phyloP scores from a whole-genome alignment of 2,329 filamentous ascomycete species.

The Diaporthe vaccinii region DNA sequence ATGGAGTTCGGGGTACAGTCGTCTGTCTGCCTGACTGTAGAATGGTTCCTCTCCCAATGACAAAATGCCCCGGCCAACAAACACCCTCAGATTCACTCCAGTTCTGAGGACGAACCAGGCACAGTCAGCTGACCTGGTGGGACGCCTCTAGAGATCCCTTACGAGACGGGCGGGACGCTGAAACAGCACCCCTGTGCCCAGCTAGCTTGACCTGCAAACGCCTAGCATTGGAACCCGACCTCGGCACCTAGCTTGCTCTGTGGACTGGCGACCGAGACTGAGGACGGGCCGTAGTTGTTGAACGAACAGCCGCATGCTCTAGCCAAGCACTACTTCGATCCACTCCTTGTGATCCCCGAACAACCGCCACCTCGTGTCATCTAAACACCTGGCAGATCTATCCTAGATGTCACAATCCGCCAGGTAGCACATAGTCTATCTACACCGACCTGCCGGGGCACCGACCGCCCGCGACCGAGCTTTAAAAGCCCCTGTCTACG shows the following conservation, averaged over 20 bases:
- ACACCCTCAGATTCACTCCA: neutral
- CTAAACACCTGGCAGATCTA: neutral
- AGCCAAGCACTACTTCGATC: neutral
- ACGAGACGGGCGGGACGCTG: neutral
- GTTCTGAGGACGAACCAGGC: neutral
- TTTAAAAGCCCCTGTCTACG: constrained; percentile 5
- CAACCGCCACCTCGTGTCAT: neutral
- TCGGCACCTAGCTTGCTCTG: neutral
- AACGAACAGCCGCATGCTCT: neutral
- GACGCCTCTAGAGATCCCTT: neutral
- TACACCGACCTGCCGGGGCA: neutral
- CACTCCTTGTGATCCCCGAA: neutral
- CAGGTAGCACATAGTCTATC: neutral
- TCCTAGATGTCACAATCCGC: neutral
- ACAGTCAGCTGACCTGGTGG: constrained; percentile 24
- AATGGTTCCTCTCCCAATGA: neutral
- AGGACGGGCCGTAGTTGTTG: neutral
- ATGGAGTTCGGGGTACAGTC: neutral
- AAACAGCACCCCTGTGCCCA: constrained; percentile 15
- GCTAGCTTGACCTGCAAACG: neutral
- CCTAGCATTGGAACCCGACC: constrained; percentile 2
- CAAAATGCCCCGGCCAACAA: neutral
- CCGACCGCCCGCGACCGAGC: neutral
- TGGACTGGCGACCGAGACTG: neutral
- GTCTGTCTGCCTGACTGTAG: neutral